Evolutionary conservation across 305 asterid species (phyloP), one percentile per base, ranked within the genome.

Genomic region (Fraxinus latifolia): DNA sequence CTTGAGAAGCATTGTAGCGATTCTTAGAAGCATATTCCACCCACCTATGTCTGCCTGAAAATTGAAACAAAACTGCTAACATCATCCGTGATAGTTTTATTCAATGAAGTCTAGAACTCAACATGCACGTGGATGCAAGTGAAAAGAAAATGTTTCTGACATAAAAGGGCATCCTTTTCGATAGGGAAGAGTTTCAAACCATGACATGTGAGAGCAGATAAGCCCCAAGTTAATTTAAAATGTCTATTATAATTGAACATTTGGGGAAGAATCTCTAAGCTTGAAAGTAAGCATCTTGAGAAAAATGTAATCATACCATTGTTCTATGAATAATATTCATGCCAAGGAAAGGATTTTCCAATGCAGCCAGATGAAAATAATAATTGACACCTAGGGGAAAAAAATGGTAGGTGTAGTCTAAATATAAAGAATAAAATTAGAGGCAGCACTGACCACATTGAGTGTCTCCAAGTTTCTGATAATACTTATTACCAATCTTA

Each of bases 1-100:
- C 98, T 86, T 96, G 98, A 76, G 99, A 96, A 81, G 99, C 99
- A 83, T 96, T 96, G 83, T 96, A 96, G 12, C 99, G 97, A 84
- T 87, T 85, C 94, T 96, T 96, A 39, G 93, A 88, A 33, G 98
- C 98, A 88, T 96, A 94, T 84, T 96, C 99, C 76, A 96, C 98
- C 99, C 99, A 96, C 90, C 99, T 91, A 82, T 96, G 99, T 82
- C 99, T 90, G 84, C 99, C 99, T 96, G 71, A 21, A 79, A 82
- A 82, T 29, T 72, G 83, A 53, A 80, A 62, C n/a, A 58, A 44
- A 55, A 68, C 33, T 58, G 76, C 11, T 3, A 1, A 12, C 17
- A 25, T 21, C 68, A 74, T 27, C 65, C 50, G 74, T 53, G 23
- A 76, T 76, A 72, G 15, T 70, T 71, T 39, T 44, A 53, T 74